Evolutionary conservation across 2,329 filamentous ascomycete genomes (phyloP).

Genomic region (Ploettnerulaceae sp.): DNA sequence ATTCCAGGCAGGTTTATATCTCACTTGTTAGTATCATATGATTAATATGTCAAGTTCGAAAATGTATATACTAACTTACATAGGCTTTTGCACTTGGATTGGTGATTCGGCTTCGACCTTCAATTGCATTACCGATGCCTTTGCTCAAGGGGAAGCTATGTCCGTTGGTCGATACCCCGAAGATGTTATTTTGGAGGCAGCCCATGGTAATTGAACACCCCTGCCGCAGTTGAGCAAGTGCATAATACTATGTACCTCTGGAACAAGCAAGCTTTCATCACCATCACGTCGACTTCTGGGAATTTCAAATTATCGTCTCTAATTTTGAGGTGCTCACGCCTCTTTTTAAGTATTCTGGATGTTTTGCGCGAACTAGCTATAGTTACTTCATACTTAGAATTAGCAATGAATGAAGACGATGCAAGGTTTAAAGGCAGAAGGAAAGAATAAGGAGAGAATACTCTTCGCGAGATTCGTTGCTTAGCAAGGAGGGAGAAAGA

Average conservation of each 20-base stretch:
- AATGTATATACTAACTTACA: conserved; percentile 8
- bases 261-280: conserved; percentile 57
- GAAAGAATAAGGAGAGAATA: no score
- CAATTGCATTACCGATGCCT: conserved; percentile 64
- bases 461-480: no score
- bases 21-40: conserved; percentile 43
- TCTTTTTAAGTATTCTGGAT: no score
- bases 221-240: conserved; percentile 74
- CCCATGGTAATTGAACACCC: conserved; percentile 74
- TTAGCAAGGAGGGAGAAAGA: no score
- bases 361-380: no score
- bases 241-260: conserved; percentile 73
- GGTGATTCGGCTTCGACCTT: conserved; percentile 67
- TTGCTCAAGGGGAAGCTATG: conserved; percentile 53
- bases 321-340: no score
- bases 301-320: no score
- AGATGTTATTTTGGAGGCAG: conserved; percentile 74
- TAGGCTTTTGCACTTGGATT: conserved; percentile 77
- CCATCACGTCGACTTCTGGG: no score
- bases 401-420: no score
- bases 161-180: conserved; percentile 65
- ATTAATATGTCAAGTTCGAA: no score
- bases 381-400: no score
- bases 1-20: conserved; percentile 48
- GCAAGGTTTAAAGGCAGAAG: no score